These are phyloP conservation scores for Trametes sp. DNA, from an alignment of 1,284 basidiomycete genomes.

Conservation along the genomic window DNA sequence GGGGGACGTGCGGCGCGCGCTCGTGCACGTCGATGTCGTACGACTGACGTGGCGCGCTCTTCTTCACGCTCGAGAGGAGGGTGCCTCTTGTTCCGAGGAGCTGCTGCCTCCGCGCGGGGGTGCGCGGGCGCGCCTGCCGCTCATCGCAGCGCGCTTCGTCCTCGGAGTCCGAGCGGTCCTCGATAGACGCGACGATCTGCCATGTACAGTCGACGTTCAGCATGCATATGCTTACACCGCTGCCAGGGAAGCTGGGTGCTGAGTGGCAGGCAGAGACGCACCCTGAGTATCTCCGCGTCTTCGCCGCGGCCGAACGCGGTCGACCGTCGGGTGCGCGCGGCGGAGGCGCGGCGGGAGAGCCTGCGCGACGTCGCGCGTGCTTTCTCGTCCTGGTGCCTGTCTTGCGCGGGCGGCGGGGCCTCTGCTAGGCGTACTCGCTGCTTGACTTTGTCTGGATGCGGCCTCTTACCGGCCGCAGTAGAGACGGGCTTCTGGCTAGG, in stretches of 20 bases:
- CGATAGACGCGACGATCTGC: slow-evolving; percentile 33
- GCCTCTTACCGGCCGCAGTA: not conserved
- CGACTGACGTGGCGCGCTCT: slow-evolving; percentile 29
- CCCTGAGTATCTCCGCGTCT: slow-evolving; percentile 35
- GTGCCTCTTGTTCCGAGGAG: slow-evolving; percentile 27
- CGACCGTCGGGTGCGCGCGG: slow-evolving; percentile 33
- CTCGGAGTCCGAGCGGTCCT: slow-evolving; percentile 32
- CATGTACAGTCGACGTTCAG: too few species aligned
- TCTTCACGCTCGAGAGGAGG: slow-evolving; percentile 34
- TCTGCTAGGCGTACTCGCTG: slow-evolving; percentile 6
- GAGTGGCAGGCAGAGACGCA: slow-evolving; percentile 12
- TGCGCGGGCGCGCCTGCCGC: slow-evolving; percentile 1
- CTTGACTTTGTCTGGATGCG: not conserved
- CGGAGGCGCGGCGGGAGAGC: slow-evolving; percentile 30
- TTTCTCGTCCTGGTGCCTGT: not conserved
- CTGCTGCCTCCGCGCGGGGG: slow-evolving; percentile 10
- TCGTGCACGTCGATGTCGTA: slow-evolving; percentile 36
- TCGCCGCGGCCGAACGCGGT: slow-evolving; percentile 30
- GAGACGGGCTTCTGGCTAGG: not conserved
- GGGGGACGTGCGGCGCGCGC: slow-evolving; percentile 20
- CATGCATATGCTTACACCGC: not conserved
- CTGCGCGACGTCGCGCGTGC: slow-evolving; percentile 15
- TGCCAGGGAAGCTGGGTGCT: too few species aligned
- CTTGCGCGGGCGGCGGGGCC: not conserved
- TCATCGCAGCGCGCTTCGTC: slow-evolving; percentile 7